These are phyloP conservation scores for Mucor indicus DNA, from an alignment of 371 early-diverging fungal species.

Conservation along the genomic window DNA sequence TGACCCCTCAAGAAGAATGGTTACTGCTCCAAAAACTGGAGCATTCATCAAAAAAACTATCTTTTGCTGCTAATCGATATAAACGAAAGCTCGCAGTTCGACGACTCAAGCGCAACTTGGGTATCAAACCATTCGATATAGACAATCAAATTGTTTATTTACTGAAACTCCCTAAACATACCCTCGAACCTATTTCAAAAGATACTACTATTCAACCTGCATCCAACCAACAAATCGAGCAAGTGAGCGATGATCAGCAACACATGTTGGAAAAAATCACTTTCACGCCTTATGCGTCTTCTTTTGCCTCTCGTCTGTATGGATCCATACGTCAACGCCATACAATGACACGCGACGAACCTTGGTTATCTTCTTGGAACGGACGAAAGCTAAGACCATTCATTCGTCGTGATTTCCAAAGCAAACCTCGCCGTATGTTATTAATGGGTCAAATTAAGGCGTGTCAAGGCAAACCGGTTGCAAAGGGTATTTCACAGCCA, in stretches of 20 bases:
- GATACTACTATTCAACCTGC: conserved; percentile 22
- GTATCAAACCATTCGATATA: conserved; percentile 61
- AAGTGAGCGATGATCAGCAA: conserved; percentile 3
- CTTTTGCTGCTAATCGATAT: conserved; percentile 53
- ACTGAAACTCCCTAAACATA: conserved; percentile 9
- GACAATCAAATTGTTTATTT: conserved; percentile 47
- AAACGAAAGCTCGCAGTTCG: conserved; percentile 67
- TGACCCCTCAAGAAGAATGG: conserved; percentile 56
- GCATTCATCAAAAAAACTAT: conserved; percentile 45
- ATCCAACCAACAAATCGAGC: conserved; percentile 16
- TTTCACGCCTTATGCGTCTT: conserved; percentile 60
- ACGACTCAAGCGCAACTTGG: conserved; percentile 59
- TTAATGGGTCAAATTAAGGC: conserved; percentile 46
- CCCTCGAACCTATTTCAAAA: conserved; percentile 36
- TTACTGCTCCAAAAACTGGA: conserved; percentile 54
- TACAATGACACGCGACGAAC: conserved; percentile 54
- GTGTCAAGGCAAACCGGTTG: conserved; percentile 22
- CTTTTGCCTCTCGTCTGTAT: conserved; percentile 72
- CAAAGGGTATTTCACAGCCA: background rate
- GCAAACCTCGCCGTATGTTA: conserved; percentile 43
- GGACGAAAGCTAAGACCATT: conserved; percentile 66
- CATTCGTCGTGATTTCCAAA: conserved; percentile 68
- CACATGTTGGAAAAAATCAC: conserved; percentile 23
- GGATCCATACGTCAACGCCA: conserved; percentile 57
- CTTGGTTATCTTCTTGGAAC: conserved; percentile 61